A percentile compares a stretch with the other conserved stretches of the same genome.
phyloP scores from a whole-genome alignment of 176 grass and related monocot species.

The Leersia perrieri region DNA sequence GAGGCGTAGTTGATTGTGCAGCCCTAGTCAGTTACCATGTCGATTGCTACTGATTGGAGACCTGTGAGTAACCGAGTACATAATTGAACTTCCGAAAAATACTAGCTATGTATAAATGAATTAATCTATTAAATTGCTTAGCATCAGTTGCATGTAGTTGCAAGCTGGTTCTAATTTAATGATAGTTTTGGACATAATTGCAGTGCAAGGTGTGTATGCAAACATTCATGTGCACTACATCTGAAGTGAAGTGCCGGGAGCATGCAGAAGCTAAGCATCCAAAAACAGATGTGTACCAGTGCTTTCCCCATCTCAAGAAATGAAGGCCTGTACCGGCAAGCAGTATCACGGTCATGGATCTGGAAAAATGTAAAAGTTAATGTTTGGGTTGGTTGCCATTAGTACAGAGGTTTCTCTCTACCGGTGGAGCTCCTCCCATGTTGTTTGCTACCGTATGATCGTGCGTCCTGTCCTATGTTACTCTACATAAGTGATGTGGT shows the following conservation, averaged over 20 bases:
- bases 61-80: neutral
- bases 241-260: slow-evolving; percentile 67
- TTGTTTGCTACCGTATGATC: neutral
- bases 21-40: neutral
- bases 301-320: slow-evolving; percentile 69
- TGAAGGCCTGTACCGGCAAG: slow-evolving; percentile 22
- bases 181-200: slow-evolving; percentile 5
- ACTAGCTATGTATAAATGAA: neutral
- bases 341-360: neutral
- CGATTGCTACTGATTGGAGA: neutral
- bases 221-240: slow-evolving; percentile 76
- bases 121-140: neutral
- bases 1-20: neutral
- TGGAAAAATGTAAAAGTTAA: neutral
- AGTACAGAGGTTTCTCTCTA: neutral
- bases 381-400: neutral
- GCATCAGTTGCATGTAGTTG: neutral
- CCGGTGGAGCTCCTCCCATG: neutral
- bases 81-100: neutral
- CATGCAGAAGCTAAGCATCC: slow-evolving; percentile 67
- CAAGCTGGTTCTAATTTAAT: neutral
- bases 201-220: slow-evolving; percentile 86
- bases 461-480: slow-evolving; percentile 30
- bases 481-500: slow-evolving; percentile 38
- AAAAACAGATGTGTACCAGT: slow-evolving; percentile 61